Evolutionary conservation across 495 filamentous ascomycete species (phyloP), one percentile per base, ranked within the genome.

Genomic region (Jackrogersella minutella): DNA sequence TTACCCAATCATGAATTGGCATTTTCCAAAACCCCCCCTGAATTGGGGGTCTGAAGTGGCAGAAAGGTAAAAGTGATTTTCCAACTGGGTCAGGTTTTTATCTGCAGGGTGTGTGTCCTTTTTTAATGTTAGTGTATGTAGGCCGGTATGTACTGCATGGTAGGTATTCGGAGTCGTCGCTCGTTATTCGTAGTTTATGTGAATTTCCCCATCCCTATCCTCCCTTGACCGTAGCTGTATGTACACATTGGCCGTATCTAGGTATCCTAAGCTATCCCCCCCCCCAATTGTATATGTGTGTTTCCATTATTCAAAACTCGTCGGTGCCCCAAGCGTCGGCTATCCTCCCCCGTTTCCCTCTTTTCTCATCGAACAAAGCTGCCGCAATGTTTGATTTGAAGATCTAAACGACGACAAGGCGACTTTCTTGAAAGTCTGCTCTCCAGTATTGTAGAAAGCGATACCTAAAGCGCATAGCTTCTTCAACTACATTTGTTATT

Each of bases 391-490:
- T 79, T 76, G 76, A 79, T 72, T 79, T 53, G 60, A 79, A 74
- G 73, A 79, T 81, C 74, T 81, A 77, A 71, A 77, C 76, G 74
- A 73, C 58, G 34, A 65, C 56, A 61, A 77, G 77, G 78, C 79
- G 79, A 77, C 80, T 81, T 75, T 56, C 66, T 67, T 67, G 47
- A 75, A 70, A 79, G 78, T 81, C 79, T 75, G 78, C 79, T 80
- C 79, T 80, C 78, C 66, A 77, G 71, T 67, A 69, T 60, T 51
- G 51, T 58, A 33, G 43, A 66, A 58, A 67, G 21, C 62, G 11
- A 54, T 68, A 74, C 51, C 28, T 19, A 21, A n/a, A 58, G 14
- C 50, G 14, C 22, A 55, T 55, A 41, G 47, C 46, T 55, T 30
- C 33, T n/a, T n/a, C 30, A 43, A 31, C 28, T 64, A 16, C 6